Evolutionary conservation across 1,284 basidiomycete species (phyloP).

Genomic region (Malassezia equina): DNA sequence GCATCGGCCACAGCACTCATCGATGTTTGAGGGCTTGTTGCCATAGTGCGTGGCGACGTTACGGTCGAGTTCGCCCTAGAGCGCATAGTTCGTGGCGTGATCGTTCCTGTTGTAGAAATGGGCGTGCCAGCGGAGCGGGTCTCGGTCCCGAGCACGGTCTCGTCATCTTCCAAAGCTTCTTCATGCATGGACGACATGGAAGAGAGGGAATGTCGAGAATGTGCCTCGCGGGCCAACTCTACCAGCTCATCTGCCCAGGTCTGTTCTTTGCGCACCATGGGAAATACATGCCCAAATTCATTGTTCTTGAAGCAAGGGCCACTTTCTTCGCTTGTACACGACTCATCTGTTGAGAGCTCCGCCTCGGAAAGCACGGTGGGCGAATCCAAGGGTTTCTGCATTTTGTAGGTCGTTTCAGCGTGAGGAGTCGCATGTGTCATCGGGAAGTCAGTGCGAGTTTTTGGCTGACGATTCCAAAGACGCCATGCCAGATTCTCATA

Average conservation of each 20-base stretch:
- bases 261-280: background rate
- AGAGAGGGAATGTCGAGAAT: background rate
- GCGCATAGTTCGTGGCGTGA: constrained; percentile 4
- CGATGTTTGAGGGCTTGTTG: background rate
- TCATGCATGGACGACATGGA: background rate
- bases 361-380: constrained; percentile 10
- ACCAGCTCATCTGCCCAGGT: constrained; percentile 1
- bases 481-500: constrained; percentile 78
- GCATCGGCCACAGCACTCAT: background rate
- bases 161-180: background rate
- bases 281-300: constrained; percentile 3
- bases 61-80: constrained; percentile 6
- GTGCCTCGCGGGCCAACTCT: background rate
- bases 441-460: background rate
- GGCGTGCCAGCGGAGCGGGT: background rate
- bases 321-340: constrained; percentile 6
- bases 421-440: background rate
- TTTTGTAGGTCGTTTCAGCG: background rate
- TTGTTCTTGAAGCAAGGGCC: background rate
- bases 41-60: background rate
- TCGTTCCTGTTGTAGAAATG: constrained; percentile 3
- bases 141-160: background rate
- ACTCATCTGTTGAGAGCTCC: constrained; percentile 17
- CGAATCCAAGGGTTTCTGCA: background rate
- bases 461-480: constrained; percentile 62